Base-by-base conservation (phyloP, 1,139 yeast species). In the Candida pseudoviswanathii region DNA sequence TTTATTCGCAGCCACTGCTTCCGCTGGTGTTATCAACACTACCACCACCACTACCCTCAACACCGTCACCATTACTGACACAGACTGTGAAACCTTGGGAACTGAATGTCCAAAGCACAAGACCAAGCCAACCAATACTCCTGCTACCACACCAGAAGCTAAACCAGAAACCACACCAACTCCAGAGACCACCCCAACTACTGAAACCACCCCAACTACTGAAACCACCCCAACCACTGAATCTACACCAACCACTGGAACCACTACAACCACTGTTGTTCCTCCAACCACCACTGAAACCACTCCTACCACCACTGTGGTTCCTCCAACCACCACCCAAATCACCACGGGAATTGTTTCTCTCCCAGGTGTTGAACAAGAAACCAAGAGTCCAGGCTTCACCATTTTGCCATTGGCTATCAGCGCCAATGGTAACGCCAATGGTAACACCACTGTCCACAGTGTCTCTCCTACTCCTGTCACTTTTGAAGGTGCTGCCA, bases 1-100 rank as follows among this genome's bases (percentile, higher is more conserved):
- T 37, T 24, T 37, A n/a, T 37, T 37, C 11, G 41, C 41, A 37
- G 29, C 41, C 41, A 37, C 41, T 25, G 11, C 21, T 37, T 24
- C 30, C 26, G 41, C 41, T 37, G 41, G 41, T 37, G 30, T 9
- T 3, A 26, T 24, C 26, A 25, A 10, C 30, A 37, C 41, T 9
- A 4, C 6, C 4, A 37, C 41, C 30, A n/a, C 27, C 4, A 33
- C 37, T 6, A 11, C 5, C 1, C 21, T 33, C 21, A 7, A 33
- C 8, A 33, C 41, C 26, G 29, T 37, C 3, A 37, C 41, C 11
- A 37, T 37, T 26, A 25, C 30, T 25, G 41, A 37, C 11, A 37
- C 41, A 5, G n/a, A 25, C n/a, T 33, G 37, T 33, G 37, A 33
- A 11, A 16, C 9, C 8, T 33, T 33, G 9, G 37, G 37, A 2